Conservation (phyloP, 345 rosid genomes). For the Aethionema arabicum region DNA sequence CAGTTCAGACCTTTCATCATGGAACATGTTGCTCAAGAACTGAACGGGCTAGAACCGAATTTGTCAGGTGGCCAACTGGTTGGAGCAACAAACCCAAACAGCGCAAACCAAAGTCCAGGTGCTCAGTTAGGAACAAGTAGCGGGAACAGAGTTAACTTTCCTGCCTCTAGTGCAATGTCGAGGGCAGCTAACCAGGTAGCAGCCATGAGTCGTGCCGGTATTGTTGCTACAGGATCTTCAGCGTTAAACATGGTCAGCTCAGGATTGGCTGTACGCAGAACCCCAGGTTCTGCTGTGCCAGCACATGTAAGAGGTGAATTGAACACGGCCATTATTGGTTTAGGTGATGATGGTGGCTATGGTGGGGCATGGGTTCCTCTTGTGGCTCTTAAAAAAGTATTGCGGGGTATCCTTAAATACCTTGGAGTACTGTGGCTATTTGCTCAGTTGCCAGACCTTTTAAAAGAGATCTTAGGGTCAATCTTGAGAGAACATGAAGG, state of each 20-base stretch:
- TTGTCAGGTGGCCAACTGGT: conserved; percentile 62
- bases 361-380: conserved; percentile 99
- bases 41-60: conserved; percentile 86
- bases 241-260: conserved; percentile 53
- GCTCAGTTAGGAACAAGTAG: conserved; percentile 52
- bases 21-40: conserved; percentile 99
- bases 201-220: conserved; percentile 68
- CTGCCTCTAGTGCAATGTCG: conserved; percentile 58
- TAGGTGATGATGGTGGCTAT: conserved; percentile 99
- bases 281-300: conserved; percentile 77
- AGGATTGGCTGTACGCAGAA: conserved; percentile 76
- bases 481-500: conserved; percentile 94
- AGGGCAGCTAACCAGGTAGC: conserved; percentile 62
- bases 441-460: conserved; percentile 88
- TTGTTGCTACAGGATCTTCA: conserved; percentile 62
- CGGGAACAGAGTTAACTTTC: conserved; percentile 68
- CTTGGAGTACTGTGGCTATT: conserved; percentile 98
- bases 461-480: conserved; percentile 92
- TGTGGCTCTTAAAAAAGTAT: conserved; percentile 96
- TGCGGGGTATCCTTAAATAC: conserved; percentile 92
- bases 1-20: conserved; percentile 99
- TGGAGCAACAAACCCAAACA: conserved; percentile 48
- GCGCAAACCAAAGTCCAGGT: conserved; percentile 45
- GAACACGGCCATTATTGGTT: conserved; percentile 94
- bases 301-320: conserved; percentile 94